These are phyloP conservation scores for Calonectria pseudoreteaudii DNA, from an alignment of 2,329 filamentous ascomycete genomes.

Conservation along the genomic window DNA sequence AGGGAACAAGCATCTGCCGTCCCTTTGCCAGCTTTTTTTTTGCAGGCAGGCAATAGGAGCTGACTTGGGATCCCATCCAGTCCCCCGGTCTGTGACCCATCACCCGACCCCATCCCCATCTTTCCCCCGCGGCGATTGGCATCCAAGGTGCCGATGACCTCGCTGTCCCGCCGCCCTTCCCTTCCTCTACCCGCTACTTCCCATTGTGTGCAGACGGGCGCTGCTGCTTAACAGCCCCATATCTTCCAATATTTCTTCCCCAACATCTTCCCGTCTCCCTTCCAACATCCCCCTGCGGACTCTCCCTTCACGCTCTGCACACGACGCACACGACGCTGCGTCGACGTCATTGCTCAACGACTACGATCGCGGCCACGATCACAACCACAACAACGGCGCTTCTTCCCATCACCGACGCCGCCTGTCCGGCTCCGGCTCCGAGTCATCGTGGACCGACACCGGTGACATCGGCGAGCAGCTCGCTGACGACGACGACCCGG, in stretches of 20 bases:
- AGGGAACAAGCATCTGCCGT: constrained; percentile 19
- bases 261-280: constrained; percentile 74
- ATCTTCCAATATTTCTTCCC: constrained; percentile 86
- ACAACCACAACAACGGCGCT: constrained; percentile 58
- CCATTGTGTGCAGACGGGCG: constrained; percentile 68
- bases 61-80: constrained; percentile 34
- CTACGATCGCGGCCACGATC: constrained; percentile 58
- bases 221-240: constrained; percentile 82
- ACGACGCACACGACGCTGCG: constrained; percentile 55
- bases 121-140: constrained; percentile 41
- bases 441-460: constrained; percentile 90
- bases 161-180: constrained; percentile 37
- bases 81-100: constrained; percentile 40
- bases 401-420: constrained; percentile 48
- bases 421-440: constrained; percentile 67
- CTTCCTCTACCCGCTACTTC: constrained; percentile 46
- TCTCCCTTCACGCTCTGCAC: constrained; percentile 60
- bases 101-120: constrained; percentile 45
- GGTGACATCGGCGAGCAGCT: constrained; percentile 95
- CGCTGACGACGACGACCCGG: constrained; percentile 79
- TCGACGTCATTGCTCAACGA: constrained; percentile 52
- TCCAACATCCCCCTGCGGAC: constrained; percentile 91
- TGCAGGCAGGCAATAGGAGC: constrained; percentile 31
- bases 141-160: constrained; percentile 46
- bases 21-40: constrained; percentile 16